phyloP scores from a whole-genome alignment of 805 yeast genomes.

The Novakomyces olei region DNA sequence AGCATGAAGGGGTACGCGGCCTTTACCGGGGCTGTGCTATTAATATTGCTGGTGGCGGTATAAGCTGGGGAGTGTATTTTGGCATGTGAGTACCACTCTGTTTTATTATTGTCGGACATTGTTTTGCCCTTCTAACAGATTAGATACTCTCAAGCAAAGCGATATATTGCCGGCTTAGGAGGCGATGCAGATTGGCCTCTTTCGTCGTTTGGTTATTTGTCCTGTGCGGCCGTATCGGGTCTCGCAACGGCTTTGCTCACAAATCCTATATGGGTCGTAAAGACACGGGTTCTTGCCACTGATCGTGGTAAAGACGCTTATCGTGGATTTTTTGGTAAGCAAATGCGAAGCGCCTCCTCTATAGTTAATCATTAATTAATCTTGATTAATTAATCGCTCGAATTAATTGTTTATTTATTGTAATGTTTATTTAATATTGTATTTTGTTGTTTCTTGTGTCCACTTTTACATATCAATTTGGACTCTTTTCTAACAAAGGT shows the following conservation, averaged over 20 bases:
- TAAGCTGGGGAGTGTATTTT: slow-evolving; percentile 81
- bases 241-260: slow-evolving; percentile 51
- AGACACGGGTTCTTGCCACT: slow-evolving; percentile 77
- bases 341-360: too few species aligned
- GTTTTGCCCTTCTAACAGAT: slow-evolving; percentile 1
- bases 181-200: too few species aligned
- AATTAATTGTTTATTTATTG: too few species aligned
- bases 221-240: slow-evolving; percentile 53
- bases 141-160: too few species aligned
- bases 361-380: too few species aligned
- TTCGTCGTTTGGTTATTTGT: too few species aligned
- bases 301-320: too few species aligned
- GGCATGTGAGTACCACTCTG: slow-evolving; percentile 40
- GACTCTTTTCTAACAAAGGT: slow-evolving; percentile 1
- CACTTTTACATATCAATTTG: neutral
- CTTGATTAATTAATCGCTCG: too few species aligned
- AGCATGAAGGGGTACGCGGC: slow-evolving; percentile 12
- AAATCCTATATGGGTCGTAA: slow-evolving; percentile 88
- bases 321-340: too few species aligned
- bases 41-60: slow-evolving; percentile 60
- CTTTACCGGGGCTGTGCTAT: slow-evolving; percentile 60
- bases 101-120: neutral
- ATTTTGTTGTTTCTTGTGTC: slow-evolving; percentile 8
- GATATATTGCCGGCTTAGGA: too few species aligned
- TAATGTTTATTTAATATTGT: too few species aligned